phyloP scores from a whole-genome alignment of 495 filamentous ascomycete genomes.

The Hypomontagnella monticulosa region DNA sequence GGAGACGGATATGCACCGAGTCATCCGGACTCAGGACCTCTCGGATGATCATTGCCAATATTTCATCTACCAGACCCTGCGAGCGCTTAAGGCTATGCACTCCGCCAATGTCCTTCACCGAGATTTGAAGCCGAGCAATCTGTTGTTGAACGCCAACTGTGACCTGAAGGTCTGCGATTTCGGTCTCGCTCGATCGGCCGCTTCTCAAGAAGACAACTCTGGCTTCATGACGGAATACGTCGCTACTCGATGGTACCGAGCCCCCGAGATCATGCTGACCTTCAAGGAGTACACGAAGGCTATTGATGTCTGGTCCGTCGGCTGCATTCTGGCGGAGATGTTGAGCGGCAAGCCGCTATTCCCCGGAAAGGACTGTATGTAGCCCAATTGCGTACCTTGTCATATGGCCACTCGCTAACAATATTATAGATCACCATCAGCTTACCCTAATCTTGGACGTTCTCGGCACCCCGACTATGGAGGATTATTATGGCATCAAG shows the following conservation, averaged over 20 bases:
- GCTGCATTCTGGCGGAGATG: constrained; percentile 99
- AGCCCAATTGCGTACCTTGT: not conserved
- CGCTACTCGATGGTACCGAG: constrained; percentile 98
- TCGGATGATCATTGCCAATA: constrained; percentile 99
- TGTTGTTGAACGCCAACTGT: constrained; percentile 98
- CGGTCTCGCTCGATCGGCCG: constrained; percentile 90
- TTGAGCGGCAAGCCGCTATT: constrained; percentile 98
- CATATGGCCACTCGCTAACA: constrained; percentile 17
- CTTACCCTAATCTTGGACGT: constrained; percentile 97
- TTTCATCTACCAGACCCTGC: constrained; percentile 99
- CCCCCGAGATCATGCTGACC: constrained; percentile 99
- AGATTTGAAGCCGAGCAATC: constrained; percentile 96
- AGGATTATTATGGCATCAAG: constrained; percentile 99
- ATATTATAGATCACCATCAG: constrained; percentile 87
- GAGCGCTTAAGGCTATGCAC: constrained; percentile 98
- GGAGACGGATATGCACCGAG: constrained; percentile 99
- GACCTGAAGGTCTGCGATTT: constrained; percentile 99
- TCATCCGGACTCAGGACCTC: constrained; percentile 97
- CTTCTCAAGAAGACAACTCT: constrained; percentile 96
- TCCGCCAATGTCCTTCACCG: constrained; percentile 98
- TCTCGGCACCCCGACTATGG: constrained; percentile 98
- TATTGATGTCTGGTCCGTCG: constrained; percentile 99
- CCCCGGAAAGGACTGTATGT: constrained; percentile 97
- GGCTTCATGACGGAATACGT: constrained; percentile 99
- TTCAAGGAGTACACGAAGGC: constrained; percentile 99